A percentile compares a stretch with the other conserved stretches of the same genome.
Conservation (phyloP, 257 asterid genomes). For the Solanum lignicaule region DNA sequence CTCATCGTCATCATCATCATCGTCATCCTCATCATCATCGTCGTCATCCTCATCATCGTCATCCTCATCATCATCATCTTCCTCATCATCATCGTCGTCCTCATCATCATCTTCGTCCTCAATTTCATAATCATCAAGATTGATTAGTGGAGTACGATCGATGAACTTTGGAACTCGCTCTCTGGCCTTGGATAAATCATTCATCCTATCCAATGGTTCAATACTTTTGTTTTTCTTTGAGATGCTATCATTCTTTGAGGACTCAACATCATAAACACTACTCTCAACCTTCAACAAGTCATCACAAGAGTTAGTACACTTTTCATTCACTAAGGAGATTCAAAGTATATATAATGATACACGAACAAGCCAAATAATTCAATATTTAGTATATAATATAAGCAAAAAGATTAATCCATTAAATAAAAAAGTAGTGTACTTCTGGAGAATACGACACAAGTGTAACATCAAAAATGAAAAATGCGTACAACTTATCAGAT, state of each 20-base stretch:
- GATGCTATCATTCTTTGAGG: background rate
- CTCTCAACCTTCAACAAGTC: too few species aligned
- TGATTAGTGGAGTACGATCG: background rate
- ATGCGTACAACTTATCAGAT: background rate
- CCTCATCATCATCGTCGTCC: background rate
- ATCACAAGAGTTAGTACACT: too few species aligned
- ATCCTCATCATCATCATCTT: accelerated
- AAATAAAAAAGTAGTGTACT: too few species aligned
- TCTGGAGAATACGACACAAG: too few species aligned
- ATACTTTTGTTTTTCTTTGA: background rate
- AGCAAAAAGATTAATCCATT: too few species aligned
- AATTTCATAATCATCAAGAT: background rate
- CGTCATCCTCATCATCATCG: accelerated
- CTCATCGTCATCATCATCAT: accelerated
- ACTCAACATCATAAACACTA: background rate
- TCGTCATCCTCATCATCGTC: too few species aligned
- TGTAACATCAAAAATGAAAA: too few species aligned
- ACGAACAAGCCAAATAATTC: too few species aligned
- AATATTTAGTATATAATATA: too few species aligned
- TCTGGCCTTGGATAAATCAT: background rate
- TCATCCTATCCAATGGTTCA: background rate
- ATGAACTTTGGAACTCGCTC: too few species aligned
- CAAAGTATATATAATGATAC: too few species aligned
- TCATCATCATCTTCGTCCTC: background rate
- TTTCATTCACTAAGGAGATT: too few species aligned